Conservation (phyloP, 192 early-diverging fungal species). For the Coemansia sp. region DNA sequence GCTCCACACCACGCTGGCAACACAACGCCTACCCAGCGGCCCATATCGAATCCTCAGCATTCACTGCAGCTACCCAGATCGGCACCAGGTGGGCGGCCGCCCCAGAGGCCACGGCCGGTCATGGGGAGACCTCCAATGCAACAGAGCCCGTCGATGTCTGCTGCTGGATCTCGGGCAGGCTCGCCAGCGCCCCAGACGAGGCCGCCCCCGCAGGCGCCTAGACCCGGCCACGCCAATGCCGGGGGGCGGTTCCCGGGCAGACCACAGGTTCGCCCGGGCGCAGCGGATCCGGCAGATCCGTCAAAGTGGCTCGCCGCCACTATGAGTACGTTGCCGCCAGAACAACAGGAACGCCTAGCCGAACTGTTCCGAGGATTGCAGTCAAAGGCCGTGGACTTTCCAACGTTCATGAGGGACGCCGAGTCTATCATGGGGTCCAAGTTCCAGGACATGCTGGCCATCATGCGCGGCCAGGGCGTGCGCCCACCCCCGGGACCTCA, state of each 20-base stretch:
- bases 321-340: constrained; percentile 37
- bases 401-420: constrained; percentile 29
- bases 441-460: constrained; percentile 30
- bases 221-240: not conserved
- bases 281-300: constrained; percentile 11
- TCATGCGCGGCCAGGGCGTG: constrained; percentile 31
- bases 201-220: no score
- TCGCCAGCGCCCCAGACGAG: no score
- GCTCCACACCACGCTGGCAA: not conserved
- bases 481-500: not conserved
- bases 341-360: constrained; percentile 34
- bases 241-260: constrained; percentile 3
- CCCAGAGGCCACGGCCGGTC: not conserved
- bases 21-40: not conserved
- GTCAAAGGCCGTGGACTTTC: constrained; percentile 26
- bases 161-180: no score
- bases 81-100: not conserved
- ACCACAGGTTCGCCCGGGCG: constrained; percentile 10
- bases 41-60: not conserved
- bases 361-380: constrained; percentile 37
- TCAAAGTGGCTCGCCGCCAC: constrained; percentile 35
- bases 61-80: constrained; percentile 1
- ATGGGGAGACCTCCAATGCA: not conserved
- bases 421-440: constrained; percentile 38
- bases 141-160: no score